Percentiles rank a stretch among this genome's conserved stretches.
Conservation (phyloP, 441 rosid genomes). For the Populus hybrid region DNA sequence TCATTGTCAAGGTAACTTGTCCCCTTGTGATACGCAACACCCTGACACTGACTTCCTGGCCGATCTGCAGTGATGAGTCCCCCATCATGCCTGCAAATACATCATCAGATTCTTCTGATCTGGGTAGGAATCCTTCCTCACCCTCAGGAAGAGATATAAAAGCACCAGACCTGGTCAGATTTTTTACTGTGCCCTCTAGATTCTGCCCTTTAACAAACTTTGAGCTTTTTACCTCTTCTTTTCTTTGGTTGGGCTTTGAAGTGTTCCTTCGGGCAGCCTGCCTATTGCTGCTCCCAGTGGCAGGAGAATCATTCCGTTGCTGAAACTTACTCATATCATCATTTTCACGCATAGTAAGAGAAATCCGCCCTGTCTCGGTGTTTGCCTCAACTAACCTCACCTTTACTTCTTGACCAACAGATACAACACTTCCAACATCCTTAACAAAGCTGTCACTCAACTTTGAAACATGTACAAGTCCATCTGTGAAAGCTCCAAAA, state of each 20-base stretch:
- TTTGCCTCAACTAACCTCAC: slow-evolving; percentile 81
- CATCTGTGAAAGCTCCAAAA: slow-evolving; percentile 94
- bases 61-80: slow-evolving; percentile 53
- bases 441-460: slow-evolving; percentile 77
- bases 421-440: slow-evolving; percentile 80
- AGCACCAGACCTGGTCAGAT: slow-evolving; percentile 73
- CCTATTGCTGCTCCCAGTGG: slow-evolving; percentile 43
- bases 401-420: slow-evolving; percentile 91
- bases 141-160: slow-evolving; percentile 86
- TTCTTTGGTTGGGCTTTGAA: slow-evolving; percentile 48
- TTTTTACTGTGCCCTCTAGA: slow-evolving; percentile 76
- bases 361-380: slow-evolving; percentile 69
- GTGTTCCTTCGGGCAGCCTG: slow-evolving; percentile 50
- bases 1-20: slow-evolving; percentile 83
- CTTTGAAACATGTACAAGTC: slow-evolving; percentile 88
- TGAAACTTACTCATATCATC: slow-evolving; percentile 42
- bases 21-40: slow-evolving; percentile 69
- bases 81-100: slow-evolving; percentile 68
- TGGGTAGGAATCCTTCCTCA: slow-evolving; percentile 90
- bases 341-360: slow-evolving; percentile 73
- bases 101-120: slow-evolving; percentile 70
- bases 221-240: slow-evolving; percentile 42
- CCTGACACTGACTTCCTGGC: slow-evolving; percentile 73
- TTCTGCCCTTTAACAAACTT: slow-evolving; percentile 80
- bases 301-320: slow-evolving; percentile 38